Percentiles rank a stretch among this genome's conserved stretches.
These are phyloP conservation scores for Fragaria iinumae DNA, from an alignment of 306 rosid genomes.

Conservation along the genomic window DNA sequence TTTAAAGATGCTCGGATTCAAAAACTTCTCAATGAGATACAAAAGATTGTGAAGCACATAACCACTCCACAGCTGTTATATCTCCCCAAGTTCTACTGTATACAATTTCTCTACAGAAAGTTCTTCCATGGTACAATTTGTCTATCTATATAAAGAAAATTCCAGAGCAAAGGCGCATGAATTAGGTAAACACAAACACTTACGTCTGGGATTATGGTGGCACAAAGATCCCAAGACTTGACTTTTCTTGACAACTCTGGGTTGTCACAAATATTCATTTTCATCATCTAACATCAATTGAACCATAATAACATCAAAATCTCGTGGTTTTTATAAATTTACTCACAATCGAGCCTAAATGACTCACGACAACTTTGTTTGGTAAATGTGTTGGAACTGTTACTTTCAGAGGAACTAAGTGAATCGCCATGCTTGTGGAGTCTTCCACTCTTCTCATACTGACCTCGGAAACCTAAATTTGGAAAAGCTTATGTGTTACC, in stretches of 20 bases:
- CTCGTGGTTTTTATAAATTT: too few relatives aligned
- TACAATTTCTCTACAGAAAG: background rate
- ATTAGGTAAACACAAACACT: slow-evolving; percentile 32
- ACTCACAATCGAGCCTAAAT: too few relatives aligned
- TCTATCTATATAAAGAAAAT: background rate
- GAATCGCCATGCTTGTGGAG: too few relatives aligned
- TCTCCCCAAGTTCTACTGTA: background rate
- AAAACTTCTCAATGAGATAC: background rate
- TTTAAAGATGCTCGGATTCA: background rate
- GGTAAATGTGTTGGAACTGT: too few relatives aligned
- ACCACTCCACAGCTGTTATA: background rate
- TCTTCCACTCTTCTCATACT: too few relatives aligned
- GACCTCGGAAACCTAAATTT: too few relatives aligned
- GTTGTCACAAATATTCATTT: slow-evolving; percentile 23
- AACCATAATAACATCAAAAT: too few relatives aligned
- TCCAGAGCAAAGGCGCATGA: slow-evolving; percentile 29
- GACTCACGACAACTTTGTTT: too few relatives aligned
- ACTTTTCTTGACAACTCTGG: too few relatives aligned
- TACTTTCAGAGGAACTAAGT: too few relatives aligned
- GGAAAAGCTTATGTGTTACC: too few relatives aligned
- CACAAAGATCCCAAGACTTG: slow-evolving; percentile 3
- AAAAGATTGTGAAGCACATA: background rate
- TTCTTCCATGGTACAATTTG: background rate
- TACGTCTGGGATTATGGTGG: slow-evolving; percentile 49
- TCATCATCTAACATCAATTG: slow-evolving; percentile 59